These are phyloP conservation scores for Trametes meyenii DNA, from an alignment of 768 basidiomycete species.

Conservation along the genomic window DNA sequence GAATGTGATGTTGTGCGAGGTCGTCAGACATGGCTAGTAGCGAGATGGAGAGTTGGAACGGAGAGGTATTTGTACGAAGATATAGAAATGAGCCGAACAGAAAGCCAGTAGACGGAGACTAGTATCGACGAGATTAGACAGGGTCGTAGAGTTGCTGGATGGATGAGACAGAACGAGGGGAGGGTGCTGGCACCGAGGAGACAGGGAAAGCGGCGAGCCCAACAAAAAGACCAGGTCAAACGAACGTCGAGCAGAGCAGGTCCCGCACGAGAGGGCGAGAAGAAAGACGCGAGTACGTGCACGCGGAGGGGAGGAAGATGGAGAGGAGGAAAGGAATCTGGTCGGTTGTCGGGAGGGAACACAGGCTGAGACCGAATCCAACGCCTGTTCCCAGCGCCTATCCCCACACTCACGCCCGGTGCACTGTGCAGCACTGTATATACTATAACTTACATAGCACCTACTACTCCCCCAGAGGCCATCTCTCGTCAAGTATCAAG, in stretches of 20 bases:
- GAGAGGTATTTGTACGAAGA: constrained; percentile 1
- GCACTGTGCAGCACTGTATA: too few species aligned
- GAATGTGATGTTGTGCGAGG: constrained; percentile 51
- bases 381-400: too few species aligned
- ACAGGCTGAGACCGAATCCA: too few species aligned
- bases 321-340: not conserved
- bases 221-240: constrained; percentile 2
- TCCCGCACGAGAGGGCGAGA: not conserved
- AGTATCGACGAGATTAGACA: constrained; percentile 1
- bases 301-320: not conserved
- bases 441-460: too few species aligned
- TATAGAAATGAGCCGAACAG: not conserved
- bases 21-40: constrained; percentile 41
- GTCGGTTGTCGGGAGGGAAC: not conserved
- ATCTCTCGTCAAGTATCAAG: too few species aligned
- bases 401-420: too few species aligned
- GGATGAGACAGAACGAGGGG: not conserved
- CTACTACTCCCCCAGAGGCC: too few species aligned
- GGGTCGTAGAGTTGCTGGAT: constrained; percentile 5
- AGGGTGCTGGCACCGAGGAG: constrained; percentile 12
- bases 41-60: not conserved
- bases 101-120: not conserved
- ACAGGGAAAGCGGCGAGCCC: constrained; percentile 1
- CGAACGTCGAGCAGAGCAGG: not conserved
- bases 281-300: not conserved